phyloP scores from a whole-genome alignment of 2,329 filamentous ascomycete species.

The Neocucurbitaria cava region DNA sequence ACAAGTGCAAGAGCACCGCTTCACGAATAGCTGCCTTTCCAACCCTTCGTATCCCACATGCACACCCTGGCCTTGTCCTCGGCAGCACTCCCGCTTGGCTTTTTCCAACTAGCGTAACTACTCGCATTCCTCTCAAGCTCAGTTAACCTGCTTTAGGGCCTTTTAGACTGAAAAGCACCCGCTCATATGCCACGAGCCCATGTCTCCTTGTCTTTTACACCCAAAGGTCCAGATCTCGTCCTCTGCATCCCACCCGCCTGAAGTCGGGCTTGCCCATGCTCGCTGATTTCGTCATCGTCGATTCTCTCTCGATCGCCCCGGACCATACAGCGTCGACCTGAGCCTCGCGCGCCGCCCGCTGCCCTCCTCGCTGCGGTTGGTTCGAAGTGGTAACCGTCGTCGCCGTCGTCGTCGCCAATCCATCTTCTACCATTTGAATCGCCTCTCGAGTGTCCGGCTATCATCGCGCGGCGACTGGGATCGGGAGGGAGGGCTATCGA shows the following conservation, averaged over 20 bases:
- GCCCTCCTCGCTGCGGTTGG: constrained; percentile 3
- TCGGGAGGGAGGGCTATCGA: constrained; percentile 2
- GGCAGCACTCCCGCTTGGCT: constrained; percentile 23
- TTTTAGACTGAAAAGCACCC: constrained; percentile 34
- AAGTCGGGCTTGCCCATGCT: constrained; percentile 25
- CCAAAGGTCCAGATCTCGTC: constrained; percentile 34
- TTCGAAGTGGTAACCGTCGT: constrained; percentile 3
- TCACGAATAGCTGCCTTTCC: background rate
- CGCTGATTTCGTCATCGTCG: constrained; percentile 31
- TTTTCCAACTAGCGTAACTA: constrained; percentile 13
- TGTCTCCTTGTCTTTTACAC: constrained; percentile 33
- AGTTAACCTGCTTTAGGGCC: constrained; percentile 36
- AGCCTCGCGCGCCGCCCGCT: constrained; percentile 24
- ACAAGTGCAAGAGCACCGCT: background rate
- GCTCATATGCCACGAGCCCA: constrained; percentile 31
- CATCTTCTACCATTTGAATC: background rate
- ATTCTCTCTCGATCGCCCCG: constrained; percentile 16
- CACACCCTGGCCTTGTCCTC: constrained; percentile 7
- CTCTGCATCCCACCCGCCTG: constrained; percentile 23
- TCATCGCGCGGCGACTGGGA: constrained; percentile 14
- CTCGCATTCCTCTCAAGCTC: constrained; percentile 33
- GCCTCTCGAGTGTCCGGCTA: background rate
- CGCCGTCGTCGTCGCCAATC: background rate
- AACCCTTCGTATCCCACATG: background rate
- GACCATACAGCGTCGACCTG: constrained; percentile 18